phyloP scores from a whole-genome alignment of 768 basidiomycete genomes.

The Lyophyllum decastes region DNA sequence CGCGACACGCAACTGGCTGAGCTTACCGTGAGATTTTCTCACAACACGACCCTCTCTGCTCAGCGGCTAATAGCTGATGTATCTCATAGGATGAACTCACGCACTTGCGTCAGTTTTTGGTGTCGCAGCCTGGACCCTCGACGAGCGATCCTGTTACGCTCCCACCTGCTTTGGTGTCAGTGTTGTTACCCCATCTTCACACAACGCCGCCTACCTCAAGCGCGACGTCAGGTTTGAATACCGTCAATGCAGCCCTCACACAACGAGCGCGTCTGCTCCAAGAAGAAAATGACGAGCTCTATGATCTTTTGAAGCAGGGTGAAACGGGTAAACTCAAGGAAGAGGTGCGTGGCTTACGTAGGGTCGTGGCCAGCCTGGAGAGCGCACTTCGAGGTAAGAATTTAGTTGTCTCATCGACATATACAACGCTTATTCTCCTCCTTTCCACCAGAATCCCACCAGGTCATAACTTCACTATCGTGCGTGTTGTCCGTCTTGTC shows the following conservation, averaged over 20 bases:
- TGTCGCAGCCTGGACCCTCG: constrained; percentile 59
- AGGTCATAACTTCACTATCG: constrained; percentile 71
- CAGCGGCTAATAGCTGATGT: constrained; percentile 13
- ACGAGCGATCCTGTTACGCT: constrained; percentile 66
- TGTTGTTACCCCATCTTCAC: constrained; percentile 69
- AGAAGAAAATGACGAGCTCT: constrained; percentile 87
- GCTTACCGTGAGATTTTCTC: constrained; percentile 59
- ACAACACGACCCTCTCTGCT: background rate
- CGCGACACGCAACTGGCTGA: constrained; percentile 73
- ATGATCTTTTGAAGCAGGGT: constrained; percentile 68
- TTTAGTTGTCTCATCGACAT: background rate
- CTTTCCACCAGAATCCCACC: constrained; percentile 66
- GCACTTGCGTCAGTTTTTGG: constrained; percentile 64
- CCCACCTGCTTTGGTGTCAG: constrained; percentile 68
- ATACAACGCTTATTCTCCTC: constrained; percentile 9
- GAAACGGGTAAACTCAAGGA: constrained; percentile 85
- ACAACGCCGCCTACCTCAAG: constrained; percentile 33
- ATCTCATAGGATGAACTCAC: constrained; percentile 68
- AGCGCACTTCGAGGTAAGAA: constrained; percentile 72
- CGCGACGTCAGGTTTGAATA: constrained; percentile 42
- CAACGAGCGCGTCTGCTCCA: constrained; percentile 74
- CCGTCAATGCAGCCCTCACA: constrained; percentile 71
- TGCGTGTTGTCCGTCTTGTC: constrained; percentile 40
- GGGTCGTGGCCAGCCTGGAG: constrained; percentile 70
- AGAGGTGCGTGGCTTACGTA: constrained; percentile 69